Evolutionary conservation across 139 green algal species (phyloP).

Genomic region (Chlorella sorokiniana): DNA sequence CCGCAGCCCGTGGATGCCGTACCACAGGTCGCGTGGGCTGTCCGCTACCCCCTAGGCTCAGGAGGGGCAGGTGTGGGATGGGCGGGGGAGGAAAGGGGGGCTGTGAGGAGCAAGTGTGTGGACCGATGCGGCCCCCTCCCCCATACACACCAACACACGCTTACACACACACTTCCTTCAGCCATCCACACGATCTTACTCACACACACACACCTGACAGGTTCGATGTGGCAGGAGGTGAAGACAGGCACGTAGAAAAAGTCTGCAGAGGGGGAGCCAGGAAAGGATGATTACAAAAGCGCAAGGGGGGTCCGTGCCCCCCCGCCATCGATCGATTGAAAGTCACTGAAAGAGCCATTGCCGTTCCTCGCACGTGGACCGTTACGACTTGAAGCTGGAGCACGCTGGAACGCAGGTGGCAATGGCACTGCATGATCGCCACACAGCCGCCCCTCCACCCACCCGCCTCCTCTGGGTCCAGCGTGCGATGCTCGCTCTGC

Average conservation of each 20-base stretch:
- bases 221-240: neutral
- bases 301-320: too few relatives aligned
- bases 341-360: too few relatives aligned
- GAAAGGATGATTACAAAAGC: too few relatives aligned
- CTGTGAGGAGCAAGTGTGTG: neutral
- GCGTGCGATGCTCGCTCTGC: slow-evolving; percentile 26
- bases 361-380: too few relatives aligned
- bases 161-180: too few relatives aligned
- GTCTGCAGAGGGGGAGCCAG: neutral
- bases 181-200: neutral
- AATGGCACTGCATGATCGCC: neutral
- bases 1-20: neutral
- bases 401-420: too few relatives aligned
- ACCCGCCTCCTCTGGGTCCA: slow-evolving; percentile 23
- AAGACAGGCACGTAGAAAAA: slow-evolving; percentile 20
- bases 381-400: too few relatives aligned
- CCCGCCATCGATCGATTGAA: too few relatives aligned
- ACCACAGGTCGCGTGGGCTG: slow-evolving; percentile 1
- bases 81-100: too few relatives aligned
- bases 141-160: neutral
- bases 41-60: neutral
- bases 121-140: neutral
- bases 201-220: neutral
- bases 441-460: neutral
- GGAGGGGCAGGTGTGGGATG: neutral